Evolutionary conservation across 495 filamentous ascomycete genomes (phyloP).

Genomic region (Hypoxylon intermedium): DNA sequence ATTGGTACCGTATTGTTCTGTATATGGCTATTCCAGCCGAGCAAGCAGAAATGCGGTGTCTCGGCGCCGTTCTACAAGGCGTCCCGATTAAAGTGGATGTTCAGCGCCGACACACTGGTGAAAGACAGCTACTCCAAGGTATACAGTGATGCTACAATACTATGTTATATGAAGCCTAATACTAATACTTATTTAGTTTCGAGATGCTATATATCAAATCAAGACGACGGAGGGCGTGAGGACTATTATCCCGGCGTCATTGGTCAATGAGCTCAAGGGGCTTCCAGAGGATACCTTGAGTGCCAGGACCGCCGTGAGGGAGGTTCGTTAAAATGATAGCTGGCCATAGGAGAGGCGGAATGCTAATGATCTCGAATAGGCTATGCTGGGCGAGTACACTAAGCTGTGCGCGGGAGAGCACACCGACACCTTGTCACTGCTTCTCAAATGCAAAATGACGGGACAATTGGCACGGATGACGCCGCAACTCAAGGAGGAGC

Average conservation of each 20-base stretch:
- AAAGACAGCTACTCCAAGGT: constrained; percentile 48
- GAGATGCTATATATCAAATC: constrained; percentile 47
- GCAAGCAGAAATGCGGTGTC: constrained; percentile 32
- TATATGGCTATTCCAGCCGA: constrained; percentile 37
- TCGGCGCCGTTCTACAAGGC: constrained; percentile 44
- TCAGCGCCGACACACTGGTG: constrained; percentile 43
- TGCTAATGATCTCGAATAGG: constrained; percentile 27
- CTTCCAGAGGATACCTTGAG: constrained; percentile 48
- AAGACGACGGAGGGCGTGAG: constrained; percentile 50
- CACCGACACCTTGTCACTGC: constrained; percentile 38
- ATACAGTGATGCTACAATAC: not conserved
- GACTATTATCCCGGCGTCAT: constrained; percentile 44
- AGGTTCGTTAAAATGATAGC: constrained; percentile 30
- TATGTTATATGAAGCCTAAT: not conserved
- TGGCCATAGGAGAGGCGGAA: not conserved
- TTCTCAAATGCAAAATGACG: constrained; percentile 43
- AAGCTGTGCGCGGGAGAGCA: constrained; percentile 43
- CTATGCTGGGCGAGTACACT: constrained; percentile 49
- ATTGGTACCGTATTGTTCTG: constrained; percentile 33
- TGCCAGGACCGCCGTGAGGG: constrained; percentile 45
- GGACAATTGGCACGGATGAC: constrained; percentile 44
- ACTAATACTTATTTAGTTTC: constrained; percentile 41
- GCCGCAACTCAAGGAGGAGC: constrained; percentile 43
- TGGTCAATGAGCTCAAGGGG: constrained; percentile 48
- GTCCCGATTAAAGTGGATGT: constrained; percentile 47